Base-by-base conservation (phyloP, 2,329 filamentous ascomycete species). In the Annulohypoxylon truncatum region DNA sequence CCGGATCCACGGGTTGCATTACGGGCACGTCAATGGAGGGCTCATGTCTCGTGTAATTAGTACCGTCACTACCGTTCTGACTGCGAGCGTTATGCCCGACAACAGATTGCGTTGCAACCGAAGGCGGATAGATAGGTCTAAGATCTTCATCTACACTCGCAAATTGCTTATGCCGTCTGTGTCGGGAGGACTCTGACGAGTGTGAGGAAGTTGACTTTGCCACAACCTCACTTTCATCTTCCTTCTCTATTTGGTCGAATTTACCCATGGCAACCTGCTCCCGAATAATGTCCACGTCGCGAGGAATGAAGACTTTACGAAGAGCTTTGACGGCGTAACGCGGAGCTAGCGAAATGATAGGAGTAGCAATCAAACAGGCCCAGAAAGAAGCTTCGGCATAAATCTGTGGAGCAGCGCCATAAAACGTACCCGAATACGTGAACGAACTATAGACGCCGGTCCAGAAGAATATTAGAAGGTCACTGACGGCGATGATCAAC, bases 291-390 rank as follows among this genome's bases (percentile, higher is more conserved):
- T 99, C 96, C 63, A 97, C 90, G 74, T 99, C 96, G 71, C 91
- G 90, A 3, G 96, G 96, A 79, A 91, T 92, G 81, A 94, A 98
- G 58, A 97, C 92, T 81, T 99, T 99, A 79, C 98, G 96, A 52
- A 96, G 81, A 29, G 90, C 84, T 81, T 99, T 99, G 82, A 92
- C 85, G 50, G 88, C 87, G 78, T 98, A 97, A 24, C 96, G 90
- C 9, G 96, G 96, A 64, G 97, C 89, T 53, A 99, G 82, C 78
- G 92, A 95, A 60, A 97, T 87, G 69, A 93, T 85, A 0, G 94
- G 88, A 1, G 92, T 93, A 60, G 97, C 82, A 52, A 96, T 83
- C 58, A 93, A 88, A 50, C 93, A 85, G 15, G 92, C 90, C 96
- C 96, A 99, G 82, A 97, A 99, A 1, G 89, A 89, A 44, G 95